Evolutionary conservation across 306 rosid genomes (phyloP).

Genomic region (Styphnolobium japonicum): DNA sequence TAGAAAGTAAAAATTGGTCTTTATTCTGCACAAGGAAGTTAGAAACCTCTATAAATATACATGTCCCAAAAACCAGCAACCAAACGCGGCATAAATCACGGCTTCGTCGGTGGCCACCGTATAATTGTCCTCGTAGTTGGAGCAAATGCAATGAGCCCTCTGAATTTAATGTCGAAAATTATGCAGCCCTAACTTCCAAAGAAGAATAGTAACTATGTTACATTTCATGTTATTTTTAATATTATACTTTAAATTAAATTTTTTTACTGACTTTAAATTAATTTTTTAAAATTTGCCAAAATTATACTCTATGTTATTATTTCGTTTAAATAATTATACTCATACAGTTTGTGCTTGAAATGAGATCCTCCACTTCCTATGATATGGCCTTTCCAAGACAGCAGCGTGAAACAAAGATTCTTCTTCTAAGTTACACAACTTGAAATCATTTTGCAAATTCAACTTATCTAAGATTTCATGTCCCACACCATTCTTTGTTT

Average conservation of each 20-base stretch:
- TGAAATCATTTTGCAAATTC: background rate
- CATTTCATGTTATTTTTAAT: background rate
- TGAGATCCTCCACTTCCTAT: background rate
- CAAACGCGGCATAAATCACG: slow-evolving; percentile 30
- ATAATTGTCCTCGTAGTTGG: slow-evolving; percentile 15
- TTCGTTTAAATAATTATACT: background rate
- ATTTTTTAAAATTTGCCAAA: too few species aligned
- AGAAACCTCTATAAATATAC: background rate
- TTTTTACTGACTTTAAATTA: too few species aligned
- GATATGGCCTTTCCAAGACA: background rate
- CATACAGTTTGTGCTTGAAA: background rate
- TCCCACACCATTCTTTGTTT: background rate
- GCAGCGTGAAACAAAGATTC: background rate
- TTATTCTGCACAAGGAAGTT: background rate
- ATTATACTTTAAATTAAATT: too few species aligned
- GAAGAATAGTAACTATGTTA: too few species aligned
- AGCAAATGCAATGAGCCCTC: background rate
- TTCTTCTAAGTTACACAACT: background rate
- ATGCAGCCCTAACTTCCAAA: background rate
- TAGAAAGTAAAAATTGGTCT: too few species aligned
- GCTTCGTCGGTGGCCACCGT: background rate
- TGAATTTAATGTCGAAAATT: background rate
- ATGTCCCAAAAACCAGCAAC: slow-evolving; percentile 11
- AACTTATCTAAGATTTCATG: background rate
- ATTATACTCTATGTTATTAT: too few species aligned